Evolutionary conservation across 2,329 filamentous ascomycete genomes (phyloP).

Genomic region (Fusarium illudens): DNA sequence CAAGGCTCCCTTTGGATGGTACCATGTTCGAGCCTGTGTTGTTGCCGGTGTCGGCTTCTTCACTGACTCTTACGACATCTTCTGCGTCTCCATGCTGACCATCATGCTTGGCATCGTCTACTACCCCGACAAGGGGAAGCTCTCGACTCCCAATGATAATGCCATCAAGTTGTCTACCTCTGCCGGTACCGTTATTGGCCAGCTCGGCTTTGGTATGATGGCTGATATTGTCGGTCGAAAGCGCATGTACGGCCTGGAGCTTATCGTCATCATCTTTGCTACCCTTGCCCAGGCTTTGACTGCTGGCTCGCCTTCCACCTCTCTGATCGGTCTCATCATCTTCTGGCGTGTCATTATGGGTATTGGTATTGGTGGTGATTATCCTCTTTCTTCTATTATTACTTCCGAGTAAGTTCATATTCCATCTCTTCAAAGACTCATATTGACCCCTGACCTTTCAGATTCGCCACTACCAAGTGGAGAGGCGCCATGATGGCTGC

Average conservation of each 20-base stretch:
- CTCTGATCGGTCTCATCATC: slow-evolving; percentile 72
- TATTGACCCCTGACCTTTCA: slow-evolving; percentile 14
- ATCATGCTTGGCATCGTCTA: slow-evolving; percentile 83
- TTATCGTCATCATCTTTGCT: slow-evolving; percentile 82
- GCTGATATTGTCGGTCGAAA: slow-evolving; percentile 82
- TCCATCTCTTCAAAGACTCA: background rate
- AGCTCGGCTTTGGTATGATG: slow-evolving; percentile 78
- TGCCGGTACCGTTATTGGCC: slow-evolving; percentile 83
- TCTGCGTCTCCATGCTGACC: slow-evolving; percentile 77
- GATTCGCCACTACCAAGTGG: slow-evolving; percentile 82
- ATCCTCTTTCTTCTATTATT: slow-evolving; percentile 83
- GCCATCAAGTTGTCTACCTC: slow-evolving; percentile 88
- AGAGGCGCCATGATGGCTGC: slow-evolving; percentile 87
- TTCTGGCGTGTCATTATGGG: slow-evolving; percentile 84
- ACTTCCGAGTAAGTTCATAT: slow-evolving; percentile 72
- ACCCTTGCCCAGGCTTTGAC: slow-evolving; percentile 77
- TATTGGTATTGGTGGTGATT: slow-evolving; percentile 63
- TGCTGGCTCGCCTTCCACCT: slow-evolving; percentile 68
- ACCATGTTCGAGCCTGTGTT: slow-evolving; percentile 78
- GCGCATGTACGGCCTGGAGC: slow-evolving; percentile 75
- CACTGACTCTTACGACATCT: slow-evolving; percentile 86
- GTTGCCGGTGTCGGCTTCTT: slow-evolving; percentile 90
- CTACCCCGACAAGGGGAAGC: slow-evolving; percentile 65
- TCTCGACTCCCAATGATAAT: slow-evolving; percentile 75
- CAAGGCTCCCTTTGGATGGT: slow-evolving; percentile 84